Evolutionary conservation across 441 rosid species (phyloP).

Genomic region (Euphorbia schlechtendalii): DNA sequence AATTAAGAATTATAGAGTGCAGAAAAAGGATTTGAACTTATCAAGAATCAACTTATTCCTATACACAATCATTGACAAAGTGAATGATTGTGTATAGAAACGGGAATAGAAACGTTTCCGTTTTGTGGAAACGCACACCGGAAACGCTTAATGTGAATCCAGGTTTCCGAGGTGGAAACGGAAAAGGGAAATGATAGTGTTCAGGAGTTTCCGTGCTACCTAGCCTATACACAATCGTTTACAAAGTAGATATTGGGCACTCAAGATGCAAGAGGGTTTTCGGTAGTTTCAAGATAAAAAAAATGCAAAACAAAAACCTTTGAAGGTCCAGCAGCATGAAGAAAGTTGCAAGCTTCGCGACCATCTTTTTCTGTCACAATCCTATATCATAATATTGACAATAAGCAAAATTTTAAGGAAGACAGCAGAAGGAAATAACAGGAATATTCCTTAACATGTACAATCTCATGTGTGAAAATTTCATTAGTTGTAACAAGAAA

Average conservation of each 20-base stretch:
- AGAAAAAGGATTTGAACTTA: no score
- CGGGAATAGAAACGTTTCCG: no score
- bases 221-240: no score
- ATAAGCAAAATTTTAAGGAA: neutral
- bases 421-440: neutral
- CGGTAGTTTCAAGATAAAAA: conserved; percentile 17
- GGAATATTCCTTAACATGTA: neutral
- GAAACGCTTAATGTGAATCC: no score
- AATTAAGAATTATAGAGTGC: no score
- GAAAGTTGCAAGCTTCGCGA: conserved; percentile 79
- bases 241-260: neutral
- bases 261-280: neutral
- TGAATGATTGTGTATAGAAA: no score
- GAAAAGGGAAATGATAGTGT: no score
- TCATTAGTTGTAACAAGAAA: neutral
- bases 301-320: conserved; percentile 57
- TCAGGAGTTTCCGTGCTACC: no score
- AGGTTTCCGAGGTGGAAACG: no score
- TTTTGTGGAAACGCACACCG: no score
- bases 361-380: conserved; percentile 81
- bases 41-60: no score
- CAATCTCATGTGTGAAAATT: neutral
- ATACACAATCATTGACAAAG: no score
- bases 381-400: conserved; percentile 36
- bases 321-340: conserved; percentile 94